Conservation (phyloP, 2,329 filamentous ascomycete species). For the Fusarium sp. region DNA sequence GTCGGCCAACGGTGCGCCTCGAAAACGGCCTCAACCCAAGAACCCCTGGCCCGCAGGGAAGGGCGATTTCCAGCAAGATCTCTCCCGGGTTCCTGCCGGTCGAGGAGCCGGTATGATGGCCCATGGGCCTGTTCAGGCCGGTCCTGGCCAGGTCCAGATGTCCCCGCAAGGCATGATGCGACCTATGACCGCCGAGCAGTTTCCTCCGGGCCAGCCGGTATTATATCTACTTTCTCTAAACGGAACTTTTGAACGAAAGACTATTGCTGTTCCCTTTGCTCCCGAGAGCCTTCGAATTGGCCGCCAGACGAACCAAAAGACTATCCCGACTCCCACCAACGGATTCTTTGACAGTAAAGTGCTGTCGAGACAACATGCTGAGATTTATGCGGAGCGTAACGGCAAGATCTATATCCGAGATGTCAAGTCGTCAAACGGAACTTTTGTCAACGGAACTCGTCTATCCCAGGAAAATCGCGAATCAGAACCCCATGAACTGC, state of each 20-base stretch:
- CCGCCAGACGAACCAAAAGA: conserved; percentile 97
- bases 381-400: conserved; percentile 87
- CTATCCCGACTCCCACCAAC: conserved; percentile 88
- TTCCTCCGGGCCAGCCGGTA: conserved; percentile 77
- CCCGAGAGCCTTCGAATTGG: conserved; percentile 97
- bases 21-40: conserved; percentile 66
- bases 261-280: conserved; percentile 90
- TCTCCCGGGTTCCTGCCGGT: conserved; percentile 59
- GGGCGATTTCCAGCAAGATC: conserved; percentile 60
- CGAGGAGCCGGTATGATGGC: conserved; percentile 57
- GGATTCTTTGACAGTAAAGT: conserved; percentile 99
- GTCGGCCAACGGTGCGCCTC: conserved; percentile 59
- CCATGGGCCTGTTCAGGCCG: conserved; percentile 49
- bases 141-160: conserved; percentile 50
- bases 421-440: conserved; percentile 98
- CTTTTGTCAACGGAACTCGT: conserved; percentile 93
- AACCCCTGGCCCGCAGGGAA: conserved; percentile 63
- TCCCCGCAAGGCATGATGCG: conserved; percentile 68
- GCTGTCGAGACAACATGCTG: conserved; percentile 93
- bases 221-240: conserved; percentile 92
- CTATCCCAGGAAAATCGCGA: conserved; percentile 95
- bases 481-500: conserved; percentile 93
- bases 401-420: conserved; percentile 97
- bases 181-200: conserved; percentile 70
- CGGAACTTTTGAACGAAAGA: conserved; percentile 96